Base-by-base conservation (phyloP, 306 rosid genomes). In the Castanea sativa region DNA sequence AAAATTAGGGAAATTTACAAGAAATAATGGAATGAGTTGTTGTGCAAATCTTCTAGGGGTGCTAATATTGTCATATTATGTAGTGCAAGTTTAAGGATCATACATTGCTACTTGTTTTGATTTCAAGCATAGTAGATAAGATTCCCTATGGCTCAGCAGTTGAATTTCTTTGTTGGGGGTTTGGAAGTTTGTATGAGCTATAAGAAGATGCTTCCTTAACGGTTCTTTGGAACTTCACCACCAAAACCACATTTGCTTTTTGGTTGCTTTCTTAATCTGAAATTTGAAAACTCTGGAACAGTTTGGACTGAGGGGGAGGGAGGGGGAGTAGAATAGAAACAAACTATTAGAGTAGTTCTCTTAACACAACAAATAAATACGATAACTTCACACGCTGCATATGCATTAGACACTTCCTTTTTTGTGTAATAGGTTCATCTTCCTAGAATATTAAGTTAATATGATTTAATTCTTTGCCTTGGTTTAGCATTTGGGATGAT, bases 401-500 rank as follows among this genome's bases (percentile, higher is more conserved):
- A 59, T 23, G 65, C 65, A 59, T 11, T 10, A 59, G 65, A 11
- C 13, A 59, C 65, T 59, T 59, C 13, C 65, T 5, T 59, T 59
- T 23, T 59, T 10, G 6, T 30, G 16, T n/a, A 3, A 32, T 32
- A 30, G 45, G 33, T 64, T 64, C 20, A 30, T 16, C n/a, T 16
- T 30, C 70, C 45, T 30, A 64, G 12, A 64, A 30, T 64, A 9
- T 29, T 32, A 29, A 16, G 41, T 30, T 64, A 16, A 5, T 3
- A 6, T 30, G 41, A 41, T 75, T 30, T n/a, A 49, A 49, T 49
- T 49, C 5, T 12, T 49, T 49, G 53, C 16, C 41, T 29, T 67
- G 43, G 49, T 53, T 25, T 63, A 30, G 27, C 27, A 56, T 35
- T 13, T 69, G 81, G 87, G 82, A 84, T 84, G 87, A 82, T 77